Base-by-base conservation (phyloP, 768 basidiomycete genomes). In the Kwoniella dendrophila region DNA sequence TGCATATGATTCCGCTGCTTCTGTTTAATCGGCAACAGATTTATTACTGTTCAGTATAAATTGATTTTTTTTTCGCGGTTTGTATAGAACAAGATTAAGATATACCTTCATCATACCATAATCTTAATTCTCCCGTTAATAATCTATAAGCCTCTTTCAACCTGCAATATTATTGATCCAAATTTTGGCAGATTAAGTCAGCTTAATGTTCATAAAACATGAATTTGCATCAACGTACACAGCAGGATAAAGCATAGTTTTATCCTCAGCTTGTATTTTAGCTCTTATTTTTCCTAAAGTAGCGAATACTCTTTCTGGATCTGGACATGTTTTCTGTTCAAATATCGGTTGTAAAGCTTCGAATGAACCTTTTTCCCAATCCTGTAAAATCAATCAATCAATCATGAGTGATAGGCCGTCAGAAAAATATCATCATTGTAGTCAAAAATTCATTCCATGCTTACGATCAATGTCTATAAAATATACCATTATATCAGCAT, bases 361-460 rank as follows among this genome's bases (percentile, higher is more conserved):
- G 20, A 34, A 63, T 36, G 63, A 63, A 3, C 68, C 68, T 43
- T 44, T 26, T 45, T 69, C 68, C 68, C 68, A 69, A 26, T 69
- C 68, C 68, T 66, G 33, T 16, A 14, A 33, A 29, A 29, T 22
- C 34, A 41, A 20, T 30, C 20, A 26, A 44, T 32, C 40, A 62
- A n/a, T n/a, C n/a, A n/a, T n/a, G n/a, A n/a, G n/a, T n/a, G n/a
- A n/a, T n/a, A n/a, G n/a, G n/a, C n/a, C n/a, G n/a, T n/a, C n/a
- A n/a, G n/a, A n/a, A n/a, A n/a, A n/a, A n/a, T n/a, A n/a, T n/a
- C n/a, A n/a, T n/a, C n/a, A n/a, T n/a, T n/a, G n/a, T n/a, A n/a
- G n/a, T n/a, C n/a, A n/a, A n/a, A n/a, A n/a, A n/a, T n/a, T n/a
- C n/a, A n/a, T n/a, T n/a, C n/a, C n/a, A n/a, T n/a, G n/a, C n/a